Evolutionary conservation across 2,329 filamentous ascomycete species (phyloP), one percentile per base, ranked within the genome.

Genomic region (Cylindrodendrum hubeiense): DNA sequence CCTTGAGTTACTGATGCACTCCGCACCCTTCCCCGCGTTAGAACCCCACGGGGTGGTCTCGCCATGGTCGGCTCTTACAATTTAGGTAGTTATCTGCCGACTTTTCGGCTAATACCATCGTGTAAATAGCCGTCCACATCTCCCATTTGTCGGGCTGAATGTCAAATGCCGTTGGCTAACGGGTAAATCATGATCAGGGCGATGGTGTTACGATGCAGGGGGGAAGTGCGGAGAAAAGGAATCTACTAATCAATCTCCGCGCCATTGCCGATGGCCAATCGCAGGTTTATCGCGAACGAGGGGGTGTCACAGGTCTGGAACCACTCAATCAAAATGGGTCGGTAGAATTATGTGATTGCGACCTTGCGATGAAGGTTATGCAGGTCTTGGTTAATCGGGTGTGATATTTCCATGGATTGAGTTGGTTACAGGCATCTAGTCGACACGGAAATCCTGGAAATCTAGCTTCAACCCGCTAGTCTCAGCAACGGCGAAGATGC

Each of bases 61-160:
- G 21, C 33, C 33, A 24, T 9, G 26, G 24, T 49, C 54, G 44
- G 54, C 30, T 46, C 30, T n/a, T 41, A 26, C 12, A 47, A 26
- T 44, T 33, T 21, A 50, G 30, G 21, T 28, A 39, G 26, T 33
- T 8, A 50, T 21, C 54, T 47, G 26, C 54, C 54, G 33, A 24
- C 17, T 26, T 30, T 37, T 26, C 44, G 54, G 54, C 43, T 57
- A 57, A 57, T 49, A n/a, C n/a, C 37, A n/a, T 24, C 33, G 26
- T 37, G 13, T 26, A 49, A 49, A 57, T 57, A 57, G 19, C 44
- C 54, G 12, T n/a, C 17, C 10, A 22, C n/a, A 9, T 13, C 17
- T 39, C 30, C 33, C 19, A 57, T 57, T 57, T 50, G 44, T 33
- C 34, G 17, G 43, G 19, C 28, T 34, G 22, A 21, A n/a, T 39